These are phyloP conservation scores for Erysimum cheiranthoides DNA, from an alignment of 345 rosid genomes.

Conservation along the genomic window DNA sequence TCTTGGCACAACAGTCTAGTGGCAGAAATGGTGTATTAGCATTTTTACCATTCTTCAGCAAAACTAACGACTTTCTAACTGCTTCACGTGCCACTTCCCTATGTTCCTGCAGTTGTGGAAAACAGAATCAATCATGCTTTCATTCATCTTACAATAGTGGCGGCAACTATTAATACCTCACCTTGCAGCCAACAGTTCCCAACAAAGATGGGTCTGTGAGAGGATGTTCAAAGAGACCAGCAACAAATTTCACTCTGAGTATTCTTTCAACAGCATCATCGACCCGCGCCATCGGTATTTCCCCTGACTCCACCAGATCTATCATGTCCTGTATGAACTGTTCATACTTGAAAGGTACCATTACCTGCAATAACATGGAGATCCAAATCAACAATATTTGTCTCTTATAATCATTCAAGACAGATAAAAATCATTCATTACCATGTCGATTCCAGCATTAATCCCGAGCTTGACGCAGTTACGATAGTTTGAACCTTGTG, in stretches of 20 bases:
- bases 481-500: slow-evolving; percentile 70
- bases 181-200: slow-evolving; percentile 79
- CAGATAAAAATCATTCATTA: slow-evolving; percentile 33
- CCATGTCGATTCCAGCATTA: slow-evolving; percentile 97
- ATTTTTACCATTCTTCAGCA: slow-evolving; percentile 74
- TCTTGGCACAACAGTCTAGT: slow-evolving; percentile 58
- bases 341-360: slow-evolving; percentile 72
- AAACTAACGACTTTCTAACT: slow-evolving; percentile 80
- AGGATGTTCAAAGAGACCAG: slow-evolving; percentile 84
- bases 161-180: slow-evolving; percentile 27
- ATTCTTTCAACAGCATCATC: slow-evolving; percentile 87
- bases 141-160: slow-evolving; percentile 11
- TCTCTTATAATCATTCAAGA: slow-evolving; percentile 12
- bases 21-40: slow-evolving; percentile 60
- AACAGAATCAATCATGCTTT: slow-evolving; percentile 11
- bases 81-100: slow-evolving; percentile 80
- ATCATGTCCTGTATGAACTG: slow-evolving; percentile 59
- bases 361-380: slow-evolving; percentile 58
- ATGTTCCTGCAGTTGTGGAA: slow-evolving; percentile 49
- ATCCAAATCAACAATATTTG: slow-evolving; percentile 9
- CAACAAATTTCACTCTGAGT: slow-evolving; percentile 82
- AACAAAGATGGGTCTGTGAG: slow-evolving; percentile 73
- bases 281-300: slow-evolving; percentile 67
- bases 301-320: slow-evolving; percentile 72
- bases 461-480: slow-evolving; percentile 60